Percentiles rank a stretch among this genome's conserved stretches.
Evolutionary conservation across 805 yeast species (phyloP).

Genomic region (Cyberlindnera veronae): DNA sequence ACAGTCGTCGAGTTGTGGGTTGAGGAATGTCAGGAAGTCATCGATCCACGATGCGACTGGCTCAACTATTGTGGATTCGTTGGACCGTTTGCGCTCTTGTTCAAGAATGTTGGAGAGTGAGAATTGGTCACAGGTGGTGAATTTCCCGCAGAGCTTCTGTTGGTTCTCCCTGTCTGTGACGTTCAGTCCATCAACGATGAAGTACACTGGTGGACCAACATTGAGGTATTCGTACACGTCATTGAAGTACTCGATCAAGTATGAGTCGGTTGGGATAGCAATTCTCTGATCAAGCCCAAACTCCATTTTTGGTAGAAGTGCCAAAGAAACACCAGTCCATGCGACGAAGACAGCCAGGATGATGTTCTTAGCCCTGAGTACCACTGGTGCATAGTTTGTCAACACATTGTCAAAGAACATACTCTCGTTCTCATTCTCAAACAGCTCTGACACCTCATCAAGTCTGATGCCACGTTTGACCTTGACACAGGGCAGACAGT

Average conservation of each 20-base stretch:
- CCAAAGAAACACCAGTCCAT: conserved; percentile 66
- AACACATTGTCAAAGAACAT: conserved; percentile 40
- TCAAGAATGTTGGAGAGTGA: conserved; percentile 81
- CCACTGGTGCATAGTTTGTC: conserved; percentile 47
- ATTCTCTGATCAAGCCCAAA: conserved; percentile 87
- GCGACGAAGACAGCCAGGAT: conserved; percentile 53
- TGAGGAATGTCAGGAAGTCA: conserved; percentile 81
- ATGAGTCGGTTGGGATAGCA: conserved; percentile 83
- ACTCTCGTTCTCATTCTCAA: conserved; percentile 28
- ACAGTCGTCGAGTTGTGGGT: conserved; percentile 83
- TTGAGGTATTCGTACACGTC: conserved; percentile 70
- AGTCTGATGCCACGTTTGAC: conserved; percentile 14
- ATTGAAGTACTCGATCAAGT: conserved; percentile 74
- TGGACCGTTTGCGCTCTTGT: conserved; percentile 72
- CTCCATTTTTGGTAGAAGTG: conserved; percentile 62
- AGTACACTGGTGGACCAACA: conserved; percentile 90
- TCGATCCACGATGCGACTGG: conserved; percentile 94
- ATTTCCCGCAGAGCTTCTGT: conserved; percentile 79
- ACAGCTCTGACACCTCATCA: conserved; percentile 25
- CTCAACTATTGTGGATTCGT: conserved; percentile 63
- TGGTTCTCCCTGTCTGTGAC: conserved; percentile 61
- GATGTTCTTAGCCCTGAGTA: conserved; percentile 46
- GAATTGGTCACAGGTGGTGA: conserved; percentile 74
- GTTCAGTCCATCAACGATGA: conserved; percentile 69
- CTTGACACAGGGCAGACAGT: conserved; percentile 56